A percentile compares a stretch with the other conserved stretches of the same genome.
Evolutionary conservation across 1,284 basidiomycete genomes (phyloP).

Genomic region (Ustilago hordei): DNA sequence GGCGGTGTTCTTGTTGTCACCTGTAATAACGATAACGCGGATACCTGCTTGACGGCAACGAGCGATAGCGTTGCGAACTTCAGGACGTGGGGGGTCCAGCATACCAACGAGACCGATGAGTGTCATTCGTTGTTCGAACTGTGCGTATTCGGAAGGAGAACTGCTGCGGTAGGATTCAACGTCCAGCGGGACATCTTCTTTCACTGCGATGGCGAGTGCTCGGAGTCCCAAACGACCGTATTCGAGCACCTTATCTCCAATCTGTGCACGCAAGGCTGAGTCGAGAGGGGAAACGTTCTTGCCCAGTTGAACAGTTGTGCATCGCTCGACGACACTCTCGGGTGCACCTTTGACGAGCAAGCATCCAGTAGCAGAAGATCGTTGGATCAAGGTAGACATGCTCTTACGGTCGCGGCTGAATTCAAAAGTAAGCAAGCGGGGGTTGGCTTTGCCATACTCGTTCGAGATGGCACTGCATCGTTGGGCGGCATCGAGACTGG

Average conservation of each 20-base stretch:
- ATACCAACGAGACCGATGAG: constrained; percentile 97
- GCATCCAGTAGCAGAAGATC: constrained; percentile 74
- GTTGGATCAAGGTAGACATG: constrained; percentile 90
- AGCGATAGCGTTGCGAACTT: constrained; percentile 86
- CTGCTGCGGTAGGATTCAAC: constrained; percentile 73
- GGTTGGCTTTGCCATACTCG: constrained; percentile 82
- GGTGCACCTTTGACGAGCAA: constrained; percentile 91
- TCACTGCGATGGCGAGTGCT: constrained; percentile 89
- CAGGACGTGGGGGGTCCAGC: constrained; percentile 96
- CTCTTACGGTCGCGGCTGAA: constrained; percentile 98
- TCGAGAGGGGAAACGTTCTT: constrained; percentile 58
- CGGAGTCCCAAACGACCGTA: constrained; percentile 88
- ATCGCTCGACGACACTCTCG: constrained; percentile 91
- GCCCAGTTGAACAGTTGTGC: constrained; percentile 77
- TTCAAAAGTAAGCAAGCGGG: constrained; percentile 90
- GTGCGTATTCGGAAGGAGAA: constrained; percentile 79
- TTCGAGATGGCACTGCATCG: constrained; percentile 84
- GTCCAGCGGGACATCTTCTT: constrained; percentile 77
- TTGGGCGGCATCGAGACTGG: constrained; percentile 74
- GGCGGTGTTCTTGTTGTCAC: constrained; percentile 97
- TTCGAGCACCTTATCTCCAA: constrained; percentile 76
- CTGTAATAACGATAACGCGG: constrained; percentile 95
- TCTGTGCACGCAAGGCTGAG: constrained; percentile 76
- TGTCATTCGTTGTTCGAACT: constrained; percentile 82
- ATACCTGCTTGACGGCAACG: constrained; percentile 94